These are phyloP conservation scores for Dendrostoma leiphaemia DNA, from an alignment of 2,329 filamentous ascomycete species.

Conservation along the genomic window DNA sequence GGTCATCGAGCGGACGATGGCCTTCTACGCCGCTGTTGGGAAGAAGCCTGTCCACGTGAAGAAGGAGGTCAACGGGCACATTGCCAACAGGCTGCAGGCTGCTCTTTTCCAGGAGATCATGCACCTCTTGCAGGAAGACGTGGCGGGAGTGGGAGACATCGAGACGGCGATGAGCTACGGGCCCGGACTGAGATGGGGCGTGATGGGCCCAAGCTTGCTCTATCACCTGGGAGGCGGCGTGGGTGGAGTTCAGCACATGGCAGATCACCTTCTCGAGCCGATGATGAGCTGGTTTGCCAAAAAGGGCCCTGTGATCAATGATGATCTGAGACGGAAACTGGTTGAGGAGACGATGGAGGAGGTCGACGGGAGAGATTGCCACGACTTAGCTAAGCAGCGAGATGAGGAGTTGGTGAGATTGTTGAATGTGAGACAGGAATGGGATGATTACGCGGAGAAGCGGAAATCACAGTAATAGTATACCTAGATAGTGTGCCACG, in stretches of 20 bases:
- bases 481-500: too few relatives aligned
- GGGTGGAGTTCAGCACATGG: slow-evolving; percentile 20
- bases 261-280: slow-evolving; percentile 22
- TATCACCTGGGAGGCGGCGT: slow-evolving; percentile 22
- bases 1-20: slow-evolving; percentile 28
- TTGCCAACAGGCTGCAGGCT: slow-evolving; percentile 44
- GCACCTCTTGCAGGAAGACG: slow-evolving; percentile 21
- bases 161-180: slow-evolving; percentile 21
- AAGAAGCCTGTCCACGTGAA: slow-evolving; percentile 38
- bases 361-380: slow-evolving; percentile 16
- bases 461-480: background rate
- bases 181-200: slow-evolving; percentile 21
- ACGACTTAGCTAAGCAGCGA: slow-evolving; percentile 19
- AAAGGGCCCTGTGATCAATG: slow-evolving; percentile 21
- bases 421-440: slow-evolving; percentile 20
- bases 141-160: slow-evolving; percentile 18
- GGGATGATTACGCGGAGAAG: slow-evolving; percentile 18
- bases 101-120: slow-evolving; percentile 33
- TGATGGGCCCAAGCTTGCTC: slow-evolving; percentile 22
- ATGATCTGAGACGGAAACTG: slow-evolving; percentile 21
- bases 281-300: slow-evolving; percentile 23
- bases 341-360: slow-evolving; percentile 18
- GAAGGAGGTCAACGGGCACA: slow-evolving; percentile 40
- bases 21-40: slow-evolving; percentile 37
- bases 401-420: slow-evolving; percentile 22